Evolutionary conservation across 2,329 filamentous ascomycete genomes (phyloP), one percentile per base, ranked within the genome.

Genomic region (Myriosclerotinia curreyana): DNA sequence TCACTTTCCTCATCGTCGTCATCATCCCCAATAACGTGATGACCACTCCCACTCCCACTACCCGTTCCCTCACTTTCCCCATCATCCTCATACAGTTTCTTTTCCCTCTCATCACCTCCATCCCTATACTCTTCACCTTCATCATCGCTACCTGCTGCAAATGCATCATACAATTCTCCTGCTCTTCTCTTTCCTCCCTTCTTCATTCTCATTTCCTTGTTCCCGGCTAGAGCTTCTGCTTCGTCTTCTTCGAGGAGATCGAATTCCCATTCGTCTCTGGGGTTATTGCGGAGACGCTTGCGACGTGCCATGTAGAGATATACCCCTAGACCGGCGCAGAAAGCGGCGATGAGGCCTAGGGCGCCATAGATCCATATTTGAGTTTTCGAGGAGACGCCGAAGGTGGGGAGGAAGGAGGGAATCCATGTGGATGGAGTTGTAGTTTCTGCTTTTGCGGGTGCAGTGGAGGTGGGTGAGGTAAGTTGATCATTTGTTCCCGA

Each of bases 101-200:
- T 70, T 66, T 74, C 72, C 51, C 67, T 60, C 50, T 75, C 71
- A 60, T 73, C 46, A 25, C 64, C 64, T 12, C 65, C 67, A 53
- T 78, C 79, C 48, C 79, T 77, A 40, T 81, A 80, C 64, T 81
- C 78, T 14, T 78, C 76, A 59, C 73, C 73, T 51, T 91, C 89
- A 64, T 95, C 93, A 65, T 94, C 94, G 66, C 84, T 86, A 60
- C 92, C 94, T 20, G 91, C 93, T 0, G 95, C 95, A 81, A 99
- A 99, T 5, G 95, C 95, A 80, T 99, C 95, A 75, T 99, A 99
- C 52, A 99, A 79, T 79, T 98, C 94, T 36, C 94, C 92, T 2
- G 92, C 95, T 25, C 91, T 80, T 69, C 80, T 75, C 75, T 77
- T 82, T 70, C 75, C 76, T 42, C 75, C 76, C 60, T 82, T 81